Evolutionary conservation across 2,329 filamentous ascomycete species (phyloP), one percentile per base, ranked within the genome.

Genomic region (Chrysosporium queenslandicum): DNA sequence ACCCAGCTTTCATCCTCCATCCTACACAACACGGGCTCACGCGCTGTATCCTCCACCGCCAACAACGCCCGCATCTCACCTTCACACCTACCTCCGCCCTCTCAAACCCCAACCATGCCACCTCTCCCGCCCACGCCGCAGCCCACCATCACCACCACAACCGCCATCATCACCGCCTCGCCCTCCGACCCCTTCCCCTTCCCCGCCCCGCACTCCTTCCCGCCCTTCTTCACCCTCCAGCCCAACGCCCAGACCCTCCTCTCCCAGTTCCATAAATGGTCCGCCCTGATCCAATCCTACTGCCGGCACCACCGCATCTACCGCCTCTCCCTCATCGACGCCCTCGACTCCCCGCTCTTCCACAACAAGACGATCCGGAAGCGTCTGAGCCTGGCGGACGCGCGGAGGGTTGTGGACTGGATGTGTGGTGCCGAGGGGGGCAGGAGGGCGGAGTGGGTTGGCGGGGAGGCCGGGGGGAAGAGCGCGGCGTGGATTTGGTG

Each of bases 231-330:
- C 70, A 73, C 68, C 55, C 67, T 70, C 42, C 72, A 75, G 62
- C 70, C 70, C 30, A 75, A 73, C 58, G 65, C 64, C 53, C 64
- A 63, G 51, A 74, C 72, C 27, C 68, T 70, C 39, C 65, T 67
- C 50, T 66, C 69, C 1, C 73, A 74, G 78, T 82, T 89, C 56
- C 74, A 79, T 54, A 90, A 90, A 70, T 98, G 92, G 92, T 82
- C 85, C n/a, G 69, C 80, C 29, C 80, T 96, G 14, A 81, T 97
- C 64, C 87, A 89, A 56, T 70, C 83, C 64, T 96, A 94, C 82
- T 87, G 86, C 70, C 80, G 81, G 0, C 78, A 87, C 71, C 77
- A 91, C 73, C 82, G 80, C 60, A 73, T 90, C 64, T 95, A 83
- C 74, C 80, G 81, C 52, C 80, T 97, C 52, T 78, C 83, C 3